Conservation (phyloP, 2,329 filamentous ascomycete species). For the Claviceps paspali region DNA sequence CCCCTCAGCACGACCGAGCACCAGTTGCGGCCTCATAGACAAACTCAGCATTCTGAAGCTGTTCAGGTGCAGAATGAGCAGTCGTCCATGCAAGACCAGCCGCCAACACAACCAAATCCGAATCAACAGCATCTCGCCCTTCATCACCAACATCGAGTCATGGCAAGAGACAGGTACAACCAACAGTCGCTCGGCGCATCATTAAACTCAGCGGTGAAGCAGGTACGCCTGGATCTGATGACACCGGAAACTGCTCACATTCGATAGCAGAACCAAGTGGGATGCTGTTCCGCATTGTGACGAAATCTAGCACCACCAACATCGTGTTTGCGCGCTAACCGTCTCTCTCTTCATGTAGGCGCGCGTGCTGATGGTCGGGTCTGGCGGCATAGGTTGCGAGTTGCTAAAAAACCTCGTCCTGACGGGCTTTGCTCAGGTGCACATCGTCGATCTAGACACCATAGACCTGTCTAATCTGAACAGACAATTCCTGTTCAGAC, state of each 20-base stretch:
- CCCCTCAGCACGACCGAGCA: background rate
- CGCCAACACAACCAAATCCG: conserved; percentile 4
- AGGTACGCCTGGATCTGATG: conserved; percentile 40
- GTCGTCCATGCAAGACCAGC: conserved; percentile 5
- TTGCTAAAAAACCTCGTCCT: conserved; percentile 92
- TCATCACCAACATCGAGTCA: conserved; percentile 13
- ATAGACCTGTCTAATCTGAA: conserved; percentile 98
- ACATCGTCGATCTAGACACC: conserved; percentile 93
- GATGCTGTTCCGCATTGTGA: background rate
- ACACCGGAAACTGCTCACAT: no score
- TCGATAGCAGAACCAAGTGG: no score
- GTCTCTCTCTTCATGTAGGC: conserved; percentile 35
- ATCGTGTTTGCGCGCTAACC: background rate
- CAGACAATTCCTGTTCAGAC: conserved; percentile 89
- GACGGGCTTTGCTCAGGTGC: conserved; percentile 80
- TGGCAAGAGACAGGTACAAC: conserved; percentile 38
- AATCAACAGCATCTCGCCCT: conserved; percentile 9
- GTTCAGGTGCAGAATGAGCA: conserved; percentile 6
- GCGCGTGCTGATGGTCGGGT: conserved; percentile 83
- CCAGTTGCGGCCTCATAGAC: conserved; percentile 7
- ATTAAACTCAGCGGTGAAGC: conserved; percentile 50
- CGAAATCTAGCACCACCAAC: background rate
- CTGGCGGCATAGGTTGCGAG: conserved; percentile 94
- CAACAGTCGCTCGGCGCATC: conserved; percentile 51
- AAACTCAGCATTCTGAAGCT: conserved; percentile 2